Evolutionary conservation across 768 basidiomycete species (phyloP).

Genomic region (Tremella mesenterica): DNA sequence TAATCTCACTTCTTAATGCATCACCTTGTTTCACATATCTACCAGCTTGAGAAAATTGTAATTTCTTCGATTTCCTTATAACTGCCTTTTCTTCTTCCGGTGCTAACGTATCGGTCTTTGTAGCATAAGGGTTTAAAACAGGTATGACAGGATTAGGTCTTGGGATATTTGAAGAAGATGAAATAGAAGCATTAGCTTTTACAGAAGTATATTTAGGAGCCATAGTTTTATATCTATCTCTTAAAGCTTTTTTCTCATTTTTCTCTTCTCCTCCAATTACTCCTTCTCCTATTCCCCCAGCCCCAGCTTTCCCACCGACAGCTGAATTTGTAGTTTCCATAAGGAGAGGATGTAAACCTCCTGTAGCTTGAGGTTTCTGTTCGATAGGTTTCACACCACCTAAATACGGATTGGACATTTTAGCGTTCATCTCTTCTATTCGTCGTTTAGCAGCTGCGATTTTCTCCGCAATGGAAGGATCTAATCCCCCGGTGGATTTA

Average conservation of each 20-base stretch:
- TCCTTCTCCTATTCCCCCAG: no score
- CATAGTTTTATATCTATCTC: conserved; percentile 92
- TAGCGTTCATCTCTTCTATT: conserved; percentile 72
- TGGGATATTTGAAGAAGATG: conserved; percentile 43
- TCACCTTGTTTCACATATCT: conserved; percentile 56
- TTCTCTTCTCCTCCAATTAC: conserved; percentile 22
- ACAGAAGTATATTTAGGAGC: conserved; percentile 97
- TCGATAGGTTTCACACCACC: conserved; percentile 18
- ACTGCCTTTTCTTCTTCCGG: conserved; percentile 8
- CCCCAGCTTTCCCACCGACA: conserved; percentile 5
- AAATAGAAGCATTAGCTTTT: conserved; percentile 51
- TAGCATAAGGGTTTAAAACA: conserved; percentile 65
- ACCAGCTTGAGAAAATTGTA: conserved; percentile 86
- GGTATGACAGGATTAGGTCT: conserved; percentile 53
- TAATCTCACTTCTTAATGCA: conserved; percentile 52
- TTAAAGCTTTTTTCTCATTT: conserved; percentile 45
- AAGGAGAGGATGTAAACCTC: conserved; percentile 26
- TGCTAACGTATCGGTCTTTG: conserved; percentile 13
- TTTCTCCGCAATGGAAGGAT: conserved; percentile 47
- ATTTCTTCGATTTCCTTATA: conserved; percentile 44
- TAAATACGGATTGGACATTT: conserved; percentile 76
- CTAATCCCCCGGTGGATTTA: conserved; percentile 24
- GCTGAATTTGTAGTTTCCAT: no score
- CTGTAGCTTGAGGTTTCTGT: neutral
- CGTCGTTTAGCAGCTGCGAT: conserved; percentile 79